phyloP scores from a whole-genome alignment of 2,329 filamentous ascomycete species.

The Pseudogymnoascus sp. region DNA sequence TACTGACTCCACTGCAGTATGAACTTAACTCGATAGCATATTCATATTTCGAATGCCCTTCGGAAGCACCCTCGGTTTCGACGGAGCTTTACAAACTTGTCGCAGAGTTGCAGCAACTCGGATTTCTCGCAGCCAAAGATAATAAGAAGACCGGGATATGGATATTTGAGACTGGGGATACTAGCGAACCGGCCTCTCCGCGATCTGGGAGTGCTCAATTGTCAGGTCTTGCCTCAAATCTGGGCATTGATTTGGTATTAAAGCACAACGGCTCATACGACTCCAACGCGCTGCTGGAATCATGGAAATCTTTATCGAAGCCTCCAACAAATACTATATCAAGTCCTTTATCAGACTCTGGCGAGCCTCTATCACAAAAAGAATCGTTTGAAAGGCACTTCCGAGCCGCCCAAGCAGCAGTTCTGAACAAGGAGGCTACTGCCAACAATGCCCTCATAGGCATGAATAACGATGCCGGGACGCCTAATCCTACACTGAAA shows the following conservation, averaged over 20 bases:
- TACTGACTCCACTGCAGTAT: constrained; percentile 19
- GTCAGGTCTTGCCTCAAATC: neutral
- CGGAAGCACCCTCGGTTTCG: constrained; percentile 10
- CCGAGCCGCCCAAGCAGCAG: neutral
- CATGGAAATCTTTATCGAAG: constrained; percentile 7
- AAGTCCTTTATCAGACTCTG: neutral
- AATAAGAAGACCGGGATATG: constrained; percentile 5
- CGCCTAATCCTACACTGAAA: constrained; percentile 19
- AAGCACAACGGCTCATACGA: constrained; percentile 9
- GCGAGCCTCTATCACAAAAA: neutral
- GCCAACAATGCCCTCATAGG: neutral
- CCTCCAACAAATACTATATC: neutral
- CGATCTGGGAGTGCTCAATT: neutral
- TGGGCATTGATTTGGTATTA: neutral
- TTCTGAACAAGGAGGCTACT: neutral
- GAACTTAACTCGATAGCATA: constrained; percentile 28
- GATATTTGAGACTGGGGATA: constrained; percentile 5
- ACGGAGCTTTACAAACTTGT: constrained; percentile 20
- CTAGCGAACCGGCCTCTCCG: neutral
- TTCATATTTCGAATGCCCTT: constrained; percentile 25
- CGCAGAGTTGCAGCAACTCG: constrained; percentile 21
- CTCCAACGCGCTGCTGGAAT: constrained; percentile 15
- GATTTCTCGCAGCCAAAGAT: neutral
- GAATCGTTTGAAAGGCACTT: neutral
- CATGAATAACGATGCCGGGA: constrained; percentile 10